phyloP scores from a whole-genome alignment of 2,329 filamentous ascomycete genomes.

The Pseudogymnoascus destructans region DNA sequence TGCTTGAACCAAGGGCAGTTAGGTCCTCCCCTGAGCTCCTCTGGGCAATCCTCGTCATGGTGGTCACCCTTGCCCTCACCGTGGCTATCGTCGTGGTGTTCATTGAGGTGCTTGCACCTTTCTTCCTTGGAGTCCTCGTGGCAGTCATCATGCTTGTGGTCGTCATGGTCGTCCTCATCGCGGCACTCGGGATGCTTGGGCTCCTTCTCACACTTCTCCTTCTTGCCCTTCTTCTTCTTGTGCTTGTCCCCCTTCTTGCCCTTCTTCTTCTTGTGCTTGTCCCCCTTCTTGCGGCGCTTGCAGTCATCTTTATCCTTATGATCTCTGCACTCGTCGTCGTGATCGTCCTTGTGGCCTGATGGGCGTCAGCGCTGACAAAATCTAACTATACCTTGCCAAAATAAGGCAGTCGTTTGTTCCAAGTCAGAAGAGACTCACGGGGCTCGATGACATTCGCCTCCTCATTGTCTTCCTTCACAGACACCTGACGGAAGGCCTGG shows the following conservation, averaged over 20 bases:
- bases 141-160: background rate
- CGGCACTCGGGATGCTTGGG: background rate
- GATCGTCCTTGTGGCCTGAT: background rate
- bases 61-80: background rate
- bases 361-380: background rate
- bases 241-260: background rate
- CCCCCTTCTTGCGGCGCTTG: background rate
- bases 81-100: background rate
- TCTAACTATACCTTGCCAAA: background rate
- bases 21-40: background rate
- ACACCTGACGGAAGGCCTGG: conserved; percentile 3
- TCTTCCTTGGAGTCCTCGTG: background rate
- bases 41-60: background rate
- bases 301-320: background rate
- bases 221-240: background rate
- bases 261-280: background rate
- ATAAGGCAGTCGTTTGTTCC: background rate
- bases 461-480: background rate
- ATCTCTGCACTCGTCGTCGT: background rate
- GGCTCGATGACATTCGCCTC: background rate
- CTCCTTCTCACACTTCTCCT: background rate
- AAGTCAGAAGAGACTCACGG: background rate
- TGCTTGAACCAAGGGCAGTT: background rate
- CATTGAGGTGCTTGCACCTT: background rate
- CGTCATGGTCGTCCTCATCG: background rate